Conservation (phyloP, 2,329 filamentous ascomycete genomes). For the Nemania sp. region DNA sequence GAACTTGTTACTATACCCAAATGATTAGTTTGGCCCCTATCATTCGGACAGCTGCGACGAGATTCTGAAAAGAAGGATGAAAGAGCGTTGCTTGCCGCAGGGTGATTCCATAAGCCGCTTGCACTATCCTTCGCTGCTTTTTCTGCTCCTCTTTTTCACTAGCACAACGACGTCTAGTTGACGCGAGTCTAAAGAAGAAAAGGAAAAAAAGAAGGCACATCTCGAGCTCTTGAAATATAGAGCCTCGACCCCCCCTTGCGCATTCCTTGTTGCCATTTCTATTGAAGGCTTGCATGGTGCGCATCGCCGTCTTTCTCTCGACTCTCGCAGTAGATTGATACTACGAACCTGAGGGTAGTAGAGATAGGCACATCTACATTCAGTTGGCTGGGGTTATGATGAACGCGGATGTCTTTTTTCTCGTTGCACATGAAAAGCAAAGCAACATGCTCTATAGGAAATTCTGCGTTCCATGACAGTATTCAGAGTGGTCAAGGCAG, state of each 20-base stretch:
- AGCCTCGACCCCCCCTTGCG: conserved; percentile 13
- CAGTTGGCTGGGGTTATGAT: not conserved
- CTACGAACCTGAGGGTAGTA: no score
- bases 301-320: not conserved
- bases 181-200: conserved; percentile 1
- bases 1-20: no score
- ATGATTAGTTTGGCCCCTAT: no score
- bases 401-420: no score
- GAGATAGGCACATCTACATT: no score
- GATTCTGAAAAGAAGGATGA: conserved; percentile 8
- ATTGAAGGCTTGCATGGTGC: not conserved
- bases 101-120: conserved; percentile 28
- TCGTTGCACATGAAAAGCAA: no score
- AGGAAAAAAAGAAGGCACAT: not conserved
- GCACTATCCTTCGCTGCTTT: conserved; percentile 14
- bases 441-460: no score
- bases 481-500: no score
- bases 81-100: conserved; percentile 20
- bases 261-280: not conserved
- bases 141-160: conserved; percentile 2
- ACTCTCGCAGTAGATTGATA: not conserved
- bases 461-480: no score
- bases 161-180: no score
- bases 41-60: conserved; percentile 2
- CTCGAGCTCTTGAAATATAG: conserved; percentile 26